Evolutionary conservation across 805 yeast genomes (phyloP).

Genomic region (Candida adriatica): DNA sequence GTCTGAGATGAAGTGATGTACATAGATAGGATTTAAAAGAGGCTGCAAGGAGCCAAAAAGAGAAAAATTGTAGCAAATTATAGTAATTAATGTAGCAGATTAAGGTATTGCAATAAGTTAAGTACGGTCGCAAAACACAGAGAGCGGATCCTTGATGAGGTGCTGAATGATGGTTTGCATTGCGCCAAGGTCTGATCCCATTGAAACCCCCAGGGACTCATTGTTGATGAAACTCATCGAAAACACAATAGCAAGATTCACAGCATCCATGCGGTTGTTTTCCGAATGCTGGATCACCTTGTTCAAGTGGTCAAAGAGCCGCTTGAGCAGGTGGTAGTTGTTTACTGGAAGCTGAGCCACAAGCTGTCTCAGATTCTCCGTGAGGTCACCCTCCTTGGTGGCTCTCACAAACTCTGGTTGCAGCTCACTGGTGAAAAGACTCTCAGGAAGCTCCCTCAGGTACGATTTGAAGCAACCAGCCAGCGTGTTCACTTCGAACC

Average conservation of each 20-base stretch:
- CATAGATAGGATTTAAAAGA: background rate
- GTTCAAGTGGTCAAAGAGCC: constrained; percentile 63
- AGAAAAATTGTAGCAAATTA: background rate
- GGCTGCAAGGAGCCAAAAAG: background rate
- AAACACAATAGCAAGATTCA: constrained; percentile 86
- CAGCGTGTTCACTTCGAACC: constrained; percentile 78
- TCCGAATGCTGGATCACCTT: constrained; percentile 61
- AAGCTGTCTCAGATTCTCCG: constrained; percentile 25
- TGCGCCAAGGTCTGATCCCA: constrained; percentile 46
- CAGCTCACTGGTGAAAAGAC: constrained; percentile 62
- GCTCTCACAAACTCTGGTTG: constrained; percentile 49
- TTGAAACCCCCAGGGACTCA: constrained; percentile 34
- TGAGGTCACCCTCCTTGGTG: constrained; percentile 27
- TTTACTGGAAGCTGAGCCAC: constrained; percentile 48
- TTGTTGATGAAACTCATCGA: constrained; percentile 52
- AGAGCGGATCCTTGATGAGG: constrained; percentile 36
- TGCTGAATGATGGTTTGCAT: constrained; percentile 45
- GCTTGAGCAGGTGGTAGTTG: constrained; percentile 62
- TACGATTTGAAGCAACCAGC: constrained; percentile 84
- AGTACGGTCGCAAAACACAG: constrained; percentile 22
- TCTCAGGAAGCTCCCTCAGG: constrained; percentile 82
- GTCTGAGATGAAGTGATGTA: constrained; percentile 7
- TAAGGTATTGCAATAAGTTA: constrained; percentile 6
- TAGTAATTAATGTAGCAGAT: constrained; percentile 3
- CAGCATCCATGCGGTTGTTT: constrained; percentile 78